Base-by-base conservation (phyloP, 163 green algal genomes). In the Scenedesmus sp. region DNA sequence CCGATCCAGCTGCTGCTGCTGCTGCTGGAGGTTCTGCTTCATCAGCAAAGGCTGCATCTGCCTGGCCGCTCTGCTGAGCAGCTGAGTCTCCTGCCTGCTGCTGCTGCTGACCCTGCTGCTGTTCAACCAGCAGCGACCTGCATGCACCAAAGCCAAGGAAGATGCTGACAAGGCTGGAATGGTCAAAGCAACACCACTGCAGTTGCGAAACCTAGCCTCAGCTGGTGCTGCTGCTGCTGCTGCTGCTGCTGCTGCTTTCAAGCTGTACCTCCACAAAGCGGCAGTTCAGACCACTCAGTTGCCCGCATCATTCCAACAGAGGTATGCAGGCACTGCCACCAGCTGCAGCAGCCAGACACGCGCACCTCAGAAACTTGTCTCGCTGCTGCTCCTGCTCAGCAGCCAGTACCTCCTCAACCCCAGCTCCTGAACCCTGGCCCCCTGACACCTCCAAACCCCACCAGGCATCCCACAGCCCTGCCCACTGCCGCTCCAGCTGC, bases 321-420 rank as follows among this genome's bases (percentile, higher is more conserved):
- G n/a, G n/a, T n/a, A 26, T 26, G 15, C 15, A 78, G 26, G 20
- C 61, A n/a, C n/a, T n/a, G n/a, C n/a, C n/a, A n/a, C 24, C 16
- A 9, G 18, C 44, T 18, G 33, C 82, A 26, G 24, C 82, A 46
- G 10, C 30, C 88, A 43, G 20, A 6, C 22, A 3, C 40, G 56
- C 59, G 1, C 18, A 84, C 92, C 78, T 61, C 70, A 92, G 10
- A 81, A 92, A 93, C 26, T 87, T 81, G 26, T 90, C 90, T 33
- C 65, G 37, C 65, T 88, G 76, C 83, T 85, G 49, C 76, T 93
- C 53, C 40, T 85, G 37, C 81, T 81, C 90, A 15, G 83, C 83
- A 40, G 16, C 56, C 76, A 79, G 2, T 3, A 84, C 44, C 35
- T 88, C 90, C 44, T 79, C 86, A 46, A 87, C 43, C 44, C 84